Conservation (phyloP, 768 basidiomycete genomes). For the Cystofilobasidium bisporidii region DNA sequence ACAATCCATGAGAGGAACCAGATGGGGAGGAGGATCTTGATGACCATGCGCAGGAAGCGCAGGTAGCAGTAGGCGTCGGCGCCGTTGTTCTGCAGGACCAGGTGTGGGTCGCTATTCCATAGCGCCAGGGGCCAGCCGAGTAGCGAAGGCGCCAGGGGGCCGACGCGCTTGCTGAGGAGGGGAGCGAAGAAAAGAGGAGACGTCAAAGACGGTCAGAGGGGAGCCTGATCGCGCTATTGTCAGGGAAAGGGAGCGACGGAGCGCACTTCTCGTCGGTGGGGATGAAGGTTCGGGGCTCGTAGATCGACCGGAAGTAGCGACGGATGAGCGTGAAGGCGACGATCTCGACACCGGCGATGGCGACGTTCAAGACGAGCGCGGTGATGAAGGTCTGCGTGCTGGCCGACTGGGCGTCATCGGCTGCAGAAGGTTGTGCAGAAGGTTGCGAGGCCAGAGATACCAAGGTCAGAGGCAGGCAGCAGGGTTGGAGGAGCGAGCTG, state of each 20-base stretch:
- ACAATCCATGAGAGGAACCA: slow-evolving; percentile 83
- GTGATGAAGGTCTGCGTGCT: slow-evolving; percentile 72
- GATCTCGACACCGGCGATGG: slow-evolving; percentile 50
- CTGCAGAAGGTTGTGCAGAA: too few relatives aligned
- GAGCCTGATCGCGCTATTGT: too few relatives aligned
- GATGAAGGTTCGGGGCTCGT: slow-evolving; percentile 72
- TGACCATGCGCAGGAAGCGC: slow-evolving; percentile 75
- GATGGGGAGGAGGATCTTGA: slow-evolving; percentile 71
- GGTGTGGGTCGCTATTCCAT: slow-evolving; percentile 48
- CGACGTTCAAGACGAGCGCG: slow-evolving; percentile 71
- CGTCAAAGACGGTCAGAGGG: background rate
- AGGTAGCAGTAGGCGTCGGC: slow-evolving; percentile 90
- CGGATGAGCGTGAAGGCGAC: slow-evolving; percentile 70
- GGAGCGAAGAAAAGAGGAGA: slow-evolving; percentile 7
- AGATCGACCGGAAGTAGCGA: slow-evolving; percentile 76
- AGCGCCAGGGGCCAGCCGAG: slow-evolving; percentile 62
- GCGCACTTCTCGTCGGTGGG: slow-evolving; percentile 47
- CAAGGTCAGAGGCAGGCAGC: too few relatives aligned
- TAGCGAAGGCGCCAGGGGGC: slow-evolving; percentile 47
- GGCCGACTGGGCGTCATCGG: slow-evolving; percentile 38
- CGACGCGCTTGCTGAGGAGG: slow-evolving; percentile 53
- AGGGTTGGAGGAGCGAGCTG: too few relatives aligned
- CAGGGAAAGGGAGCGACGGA: slow-evolving; percentile 10
- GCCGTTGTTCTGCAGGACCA: slow-evolving; percentile 53
- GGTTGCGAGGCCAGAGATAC: too few relatives aligned